These are phyloP conservation scores for Pseudogymnoascus sp. DNA, from an alignment of 2,329 filamentous ascomycete genomes.

Conservation along the genomic window DNA sequence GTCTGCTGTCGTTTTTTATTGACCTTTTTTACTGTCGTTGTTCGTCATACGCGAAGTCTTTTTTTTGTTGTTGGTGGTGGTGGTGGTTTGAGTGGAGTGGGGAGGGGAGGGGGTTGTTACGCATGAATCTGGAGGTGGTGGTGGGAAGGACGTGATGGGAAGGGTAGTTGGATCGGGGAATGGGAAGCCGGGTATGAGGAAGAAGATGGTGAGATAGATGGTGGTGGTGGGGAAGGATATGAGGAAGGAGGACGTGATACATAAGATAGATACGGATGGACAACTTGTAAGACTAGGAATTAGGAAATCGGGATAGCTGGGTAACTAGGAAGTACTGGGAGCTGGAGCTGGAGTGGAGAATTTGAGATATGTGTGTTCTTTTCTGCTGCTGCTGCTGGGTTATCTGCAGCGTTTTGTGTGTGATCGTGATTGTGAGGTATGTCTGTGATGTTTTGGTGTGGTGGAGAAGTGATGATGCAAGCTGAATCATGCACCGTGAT, in stretches of 20 bases:
- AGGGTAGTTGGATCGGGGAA: no score
- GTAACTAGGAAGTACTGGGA: not conserved
- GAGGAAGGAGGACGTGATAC: not conserved
- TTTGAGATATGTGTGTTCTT: not conserved
- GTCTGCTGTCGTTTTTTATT: no score
- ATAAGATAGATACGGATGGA: not conserved
- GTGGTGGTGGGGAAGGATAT: not conserved
- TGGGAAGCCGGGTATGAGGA: no score
- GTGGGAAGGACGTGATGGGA: no score
- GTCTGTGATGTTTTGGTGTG: not conserved
- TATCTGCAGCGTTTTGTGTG: not conserved
- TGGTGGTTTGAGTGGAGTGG: not conserved
- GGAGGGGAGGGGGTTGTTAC: no score
- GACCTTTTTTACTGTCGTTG: no score
- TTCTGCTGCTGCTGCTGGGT: not conserved
- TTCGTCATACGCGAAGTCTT: not conserved
- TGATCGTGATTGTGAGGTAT: not conserved
- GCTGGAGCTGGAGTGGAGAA: not conserved
- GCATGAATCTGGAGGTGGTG: no score
- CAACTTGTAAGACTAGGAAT: not conserved
- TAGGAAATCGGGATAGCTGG: not conserved
- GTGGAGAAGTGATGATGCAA: not conserved
- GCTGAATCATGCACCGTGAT: not conserved
- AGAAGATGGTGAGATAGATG: no score
- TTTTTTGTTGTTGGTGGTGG: not conserved